Percentiles rank a stretch among this genome's conserved stretches.
These are phyloP conservation scores for Umbelopsis vinacea DNA, from an alignment of 192 early-diverging fungal species.

Conservation along the genomic window DNA sequence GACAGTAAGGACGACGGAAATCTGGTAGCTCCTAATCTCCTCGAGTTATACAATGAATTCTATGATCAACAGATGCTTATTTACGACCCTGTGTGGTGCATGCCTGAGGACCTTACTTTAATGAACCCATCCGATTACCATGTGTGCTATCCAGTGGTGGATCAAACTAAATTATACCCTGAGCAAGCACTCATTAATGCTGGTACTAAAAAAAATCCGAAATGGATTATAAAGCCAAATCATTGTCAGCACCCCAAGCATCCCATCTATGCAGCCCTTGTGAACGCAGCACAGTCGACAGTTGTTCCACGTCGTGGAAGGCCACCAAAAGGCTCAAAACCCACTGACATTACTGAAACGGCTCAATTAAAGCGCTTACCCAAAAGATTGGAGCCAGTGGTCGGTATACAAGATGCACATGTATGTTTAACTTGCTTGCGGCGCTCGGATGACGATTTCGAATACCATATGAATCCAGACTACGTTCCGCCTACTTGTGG, in stretches of 20 bases:
- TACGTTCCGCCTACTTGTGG: slow-evolving; percentile 23
- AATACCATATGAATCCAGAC: slow-evolving; percentile 13
- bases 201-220: background rate
- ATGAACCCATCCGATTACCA: background rate
- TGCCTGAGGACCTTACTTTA: background rate
- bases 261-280: background rate
- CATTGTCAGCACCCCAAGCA: slow-evolving; percentile 16
- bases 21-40: background rate
- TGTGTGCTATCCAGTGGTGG: background rate
- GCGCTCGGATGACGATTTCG: slow-evolving; percentile 33
- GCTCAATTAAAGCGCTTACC: slow-evolving; percentile 26
- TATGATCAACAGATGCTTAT: slow-evolving; percentile 4
- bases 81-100: background rate
- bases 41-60: background rate
- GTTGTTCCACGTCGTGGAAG: background rate
- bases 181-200: background rate
- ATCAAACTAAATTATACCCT: background rate
- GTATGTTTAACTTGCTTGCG: slow-evolving; percentile 41
- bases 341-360: background rate
- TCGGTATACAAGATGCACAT: slow-evolving; percentile 27
- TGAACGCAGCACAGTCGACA: background rate
- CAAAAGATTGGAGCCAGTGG: slow-evolving; percentile 36
- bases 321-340: slow-evolving; percentile 2
- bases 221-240: background rate
- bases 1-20: background rate